Evolutionary conservation across 2,329 filamentous ascomycete genomes (phyloP).

Genomic region (Davidsoniella neocaledoniae): DNA sequence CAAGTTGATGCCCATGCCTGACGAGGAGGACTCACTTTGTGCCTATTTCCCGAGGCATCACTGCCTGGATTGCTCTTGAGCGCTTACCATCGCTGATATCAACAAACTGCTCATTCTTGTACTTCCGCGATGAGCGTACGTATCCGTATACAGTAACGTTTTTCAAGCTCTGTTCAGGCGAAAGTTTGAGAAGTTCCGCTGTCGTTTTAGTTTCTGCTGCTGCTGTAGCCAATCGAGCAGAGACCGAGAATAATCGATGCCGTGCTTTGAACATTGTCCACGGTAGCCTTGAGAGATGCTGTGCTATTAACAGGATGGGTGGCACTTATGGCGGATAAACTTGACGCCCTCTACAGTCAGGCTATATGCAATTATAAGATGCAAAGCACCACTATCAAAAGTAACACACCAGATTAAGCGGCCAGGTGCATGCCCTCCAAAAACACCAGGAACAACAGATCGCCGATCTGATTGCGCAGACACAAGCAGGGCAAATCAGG

Average conservation of each 20-base stretch:
- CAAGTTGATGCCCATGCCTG: background rate
- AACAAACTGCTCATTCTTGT: conserved; percentile 71
- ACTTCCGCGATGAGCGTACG: conserved; percentile 69
- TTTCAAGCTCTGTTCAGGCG: conserved; percentile 26
- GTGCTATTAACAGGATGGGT: background rate
- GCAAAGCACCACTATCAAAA: too few relatives aligned
- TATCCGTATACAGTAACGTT: conserved; percentile 56
- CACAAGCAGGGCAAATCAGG: too few relatives aligned
- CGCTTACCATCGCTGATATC: conserved; percentile 79
- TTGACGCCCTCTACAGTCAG: too few relatives aligned
- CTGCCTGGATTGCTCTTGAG: conserved; percentile 59
- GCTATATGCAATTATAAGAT: too few relatives aligned
- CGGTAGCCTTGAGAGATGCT: background rate
- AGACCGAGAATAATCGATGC: conserved; percentile 3
- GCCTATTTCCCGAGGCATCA: conserved; percentile 55
- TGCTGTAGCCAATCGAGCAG: background rate
- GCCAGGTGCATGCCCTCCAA: too few relatives aligned
- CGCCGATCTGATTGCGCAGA: too few relatives aligned
- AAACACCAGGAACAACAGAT: too few relatives aligned
- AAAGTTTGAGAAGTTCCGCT: conserved; percentile 39
- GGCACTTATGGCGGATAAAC: too few relatives aligned
- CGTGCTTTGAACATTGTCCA: background rate
- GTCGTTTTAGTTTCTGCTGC: conserved; percentile 23
- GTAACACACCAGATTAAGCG: too few relatives aligned
- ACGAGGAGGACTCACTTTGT: conserved; percentile 42